These are phyloP conservation scores for Coemansia sp. DNA, from an alignment of 192 early-diverging fungal genomes.

Conservation along the genomic window DNA sequence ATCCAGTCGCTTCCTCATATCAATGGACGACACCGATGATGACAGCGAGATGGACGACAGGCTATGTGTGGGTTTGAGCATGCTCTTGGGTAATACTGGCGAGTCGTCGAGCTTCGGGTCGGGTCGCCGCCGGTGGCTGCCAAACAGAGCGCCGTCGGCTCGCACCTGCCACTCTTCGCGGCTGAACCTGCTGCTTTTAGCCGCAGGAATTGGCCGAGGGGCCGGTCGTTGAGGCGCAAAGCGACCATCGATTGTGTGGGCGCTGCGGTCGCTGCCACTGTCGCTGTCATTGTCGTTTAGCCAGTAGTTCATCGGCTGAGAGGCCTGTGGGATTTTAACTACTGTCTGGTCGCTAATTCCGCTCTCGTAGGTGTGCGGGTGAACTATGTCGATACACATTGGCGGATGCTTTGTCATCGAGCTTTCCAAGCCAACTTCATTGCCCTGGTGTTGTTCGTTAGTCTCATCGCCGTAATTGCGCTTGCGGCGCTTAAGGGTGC, in stretches of 20 bases:
- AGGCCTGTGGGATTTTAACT: neutral
- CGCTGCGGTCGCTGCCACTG: neutral
- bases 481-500: slow-evolving; percentile 27
- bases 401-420: neutral
- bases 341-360: neutral
- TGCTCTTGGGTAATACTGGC: neutral
- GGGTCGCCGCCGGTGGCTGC: slow-evolving; percentile 15
- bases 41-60: neutral
- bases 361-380: slow-evolving; percentile 9
- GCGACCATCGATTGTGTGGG: neutral
- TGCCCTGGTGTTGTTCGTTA: neutral
- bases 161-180: slow-evolving; percentile 36
- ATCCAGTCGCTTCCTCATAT: neutral
- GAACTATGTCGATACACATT: slow-evolving; percentile 4
- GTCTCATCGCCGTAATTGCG: slow-evolving; percentile 14
- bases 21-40: neutral
- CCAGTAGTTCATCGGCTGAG: slow-evolving; percentile 44
- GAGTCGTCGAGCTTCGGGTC: neutral
- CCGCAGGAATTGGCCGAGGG: slow-evolving; percentile 2
- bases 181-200: slow-evolving; percentile 14
- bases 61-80: neutral
- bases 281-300: slow-evolving; percentile 12
- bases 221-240: slow-evolving; percentile 21
- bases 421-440: neutral
- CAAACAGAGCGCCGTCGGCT: slow-evolving; percentile 31